These are phyloP conservation scores for Malassezia nana DNA, from an alignment of 1,284 basidiomycete species.

Conservation along the genomic window DNA sequence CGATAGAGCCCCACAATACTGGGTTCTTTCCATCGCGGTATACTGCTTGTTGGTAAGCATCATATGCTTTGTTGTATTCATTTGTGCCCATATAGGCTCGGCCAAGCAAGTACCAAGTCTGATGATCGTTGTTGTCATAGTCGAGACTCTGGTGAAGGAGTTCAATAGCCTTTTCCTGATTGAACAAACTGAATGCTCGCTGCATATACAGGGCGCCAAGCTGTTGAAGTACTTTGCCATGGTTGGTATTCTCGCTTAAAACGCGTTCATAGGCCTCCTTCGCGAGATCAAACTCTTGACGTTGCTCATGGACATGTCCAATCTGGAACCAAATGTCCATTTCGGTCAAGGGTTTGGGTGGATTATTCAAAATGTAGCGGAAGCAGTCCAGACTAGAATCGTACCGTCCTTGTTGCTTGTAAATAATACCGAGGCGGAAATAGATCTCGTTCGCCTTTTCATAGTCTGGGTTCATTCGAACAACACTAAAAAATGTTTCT, in stretches of 20 bases:
- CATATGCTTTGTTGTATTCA: slow-evolving; percentile 98
- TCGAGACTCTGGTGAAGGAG: slow-evolving; percentile 74
- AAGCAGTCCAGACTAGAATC: slow-evolving; percentile 57
- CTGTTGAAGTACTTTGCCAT: slow-evolving; percentile 95
- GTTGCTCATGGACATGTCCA: slow-evolving; percentile 94
- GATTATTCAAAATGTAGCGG: slow-evolving; percentile 87
- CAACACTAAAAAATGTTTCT: slow-evolving; percentile 90
- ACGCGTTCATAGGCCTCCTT: slow-evolving; percentile 97
- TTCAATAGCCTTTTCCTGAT: slow-evolving; percentile 84
- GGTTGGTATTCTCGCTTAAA: slow-evolving; percentile 78
- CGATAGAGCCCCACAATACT: slow-evolving; percentile 99
- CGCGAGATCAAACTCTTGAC: slow-evolving; percentile 81
- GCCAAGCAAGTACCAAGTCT: slow-evolving; percentile 96
- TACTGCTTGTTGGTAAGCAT: slow-evolving; percentile 97
- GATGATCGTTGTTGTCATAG: slow-evolving; percentile 81
- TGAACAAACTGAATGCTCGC: slow-evolving; percentile 82
- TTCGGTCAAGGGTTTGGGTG: slow-evolving; percentile 85
- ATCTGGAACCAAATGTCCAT: slow-evolving; percentile 99
- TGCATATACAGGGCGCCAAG: slow-evolving; percentile 96
- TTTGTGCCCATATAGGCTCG: slow-evolving; percentile 98
- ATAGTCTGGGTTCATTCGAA: slow-evolving; percentile 95
- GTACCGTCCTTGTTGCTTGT: slow-evolving; percentile 88
- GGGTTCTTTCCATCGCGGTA: slow-evolving; percentile 97
- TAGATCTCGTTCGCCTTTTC: slow-evolving; percentile 99
- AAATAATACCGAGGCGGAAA: slow-evolving; percentile 95